phyloP scores from a whole-genome alignment of 2,329 filamentous ascomycete genomes.

The Cordyceps fumosorosea region DNA sequence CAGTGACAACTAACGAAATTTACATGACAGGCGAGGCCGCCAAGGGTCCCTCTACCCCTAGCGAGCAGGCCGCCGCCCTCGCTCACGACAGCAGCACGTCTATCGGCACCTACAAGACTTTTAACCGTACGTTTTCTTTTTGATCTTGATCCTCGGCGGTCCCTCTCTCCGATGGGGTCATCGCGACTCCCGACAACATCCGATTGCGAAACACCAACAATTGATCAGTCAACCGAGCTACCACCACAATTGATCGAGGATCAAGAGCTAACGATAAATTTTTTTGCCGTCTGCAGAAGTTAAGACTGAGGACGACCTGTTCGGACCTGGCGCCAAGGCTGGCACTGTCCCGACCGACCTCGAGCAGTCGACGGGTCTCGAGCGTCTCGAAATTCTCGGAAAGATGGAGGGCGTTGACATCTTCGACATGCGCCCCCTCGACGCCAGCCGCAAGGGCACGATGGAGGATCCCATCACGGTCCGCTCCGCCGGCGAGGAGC shows the following conservation, averaged over 20 bases:
- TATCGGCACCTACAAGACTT: constrained; percentile 38
- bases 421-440: constrained; percentile 97
- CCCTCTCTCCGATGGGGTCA: background rate
- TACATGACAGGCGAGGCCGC: constrained; percentile 30
- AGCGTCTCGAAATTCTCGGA: constrained; percentile 96
- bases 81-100: constrained; percentile 37
- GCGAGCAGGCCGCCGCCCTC: constrained; percentile 30
- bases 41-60: constrained; percentile 28
- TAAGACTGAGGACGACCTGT: constrained; percentile 71
- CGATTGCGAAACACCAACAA: constrained; percentile 1
- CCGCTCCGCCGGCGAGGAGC: constrained; percentile 88
- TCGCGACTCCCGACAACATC: constrained; percentile 1
- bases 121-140: constrained; percentile 39
- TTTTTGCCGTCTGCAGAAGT: constrained; percentile 56
- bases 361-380: constrained; percentile 93
- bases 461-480: constrained; percentile 85
- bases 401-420: constrained; percentile 98
- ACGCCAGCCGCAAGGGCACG: constrained; percentile 86
- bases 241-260: background rate
- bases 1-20: background rate
- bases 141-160: background rate
- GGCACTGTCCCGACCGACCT: constrained; percentile 89
- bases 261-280: constrained; percentile 17
- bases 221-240: background rate
- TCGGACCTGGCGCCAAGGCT: constrained; percentile 71